These are phyloP conservation scores for Scedosporium boydii DNA, from an alignment of 2,329 filamentous ascomycete genomes.

Conservation along the genomic window DNA sequence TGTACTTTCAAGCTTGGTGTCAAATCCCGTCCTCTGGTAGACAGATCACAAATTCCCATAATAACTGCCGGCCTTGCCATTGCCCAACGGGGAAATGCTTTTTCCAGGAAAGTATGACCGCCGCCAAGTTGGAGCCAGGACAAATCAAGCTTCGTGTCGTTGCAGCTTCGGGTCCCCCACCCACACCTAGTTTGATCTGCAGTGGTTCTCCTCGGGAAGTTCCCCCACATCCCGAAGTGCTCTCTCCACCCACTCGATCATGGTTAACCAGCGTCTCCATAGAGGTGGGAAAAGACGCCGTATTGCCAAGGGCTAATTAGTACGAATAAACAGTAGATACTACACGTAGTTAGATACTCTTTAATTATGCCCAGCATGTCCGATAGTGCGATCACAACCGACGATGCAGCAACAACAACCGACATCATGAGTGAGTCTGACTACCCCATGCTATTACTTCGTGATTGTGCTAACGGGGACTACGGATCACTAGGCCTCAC, in stretches of 20 bases:
- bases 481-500: slow-evolving; percentile 17
- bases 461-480: neutral
- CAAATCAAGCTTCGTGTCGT: no score
- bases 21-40: no score
- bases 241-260: neutral
- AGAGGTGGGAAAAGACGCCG: no score
- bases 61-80: no score
- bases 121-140: no score
- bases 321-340: no score
- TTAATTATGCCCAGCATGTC: neutral
- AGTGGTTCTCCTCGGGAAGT: neutral
- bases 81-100: no score
- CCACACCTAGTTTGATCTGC: neutral
- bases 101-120: no score
- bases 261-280: no score
- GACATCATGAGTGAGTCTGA: neutral
- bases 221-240: slow-evolving; percentile 2
- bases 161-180: neutral
- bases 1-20: no score
- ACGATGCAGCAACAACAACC: neutral
- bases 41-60: no score
- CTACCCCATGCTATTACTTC: neutral
- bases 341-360: neutral
- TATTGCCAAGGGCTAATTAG: no score
- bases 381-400: neutral